phyloP scores from a whole-genome alignment of 73 alveolate genomes.

The Blepharisma japonicum region DNA sequence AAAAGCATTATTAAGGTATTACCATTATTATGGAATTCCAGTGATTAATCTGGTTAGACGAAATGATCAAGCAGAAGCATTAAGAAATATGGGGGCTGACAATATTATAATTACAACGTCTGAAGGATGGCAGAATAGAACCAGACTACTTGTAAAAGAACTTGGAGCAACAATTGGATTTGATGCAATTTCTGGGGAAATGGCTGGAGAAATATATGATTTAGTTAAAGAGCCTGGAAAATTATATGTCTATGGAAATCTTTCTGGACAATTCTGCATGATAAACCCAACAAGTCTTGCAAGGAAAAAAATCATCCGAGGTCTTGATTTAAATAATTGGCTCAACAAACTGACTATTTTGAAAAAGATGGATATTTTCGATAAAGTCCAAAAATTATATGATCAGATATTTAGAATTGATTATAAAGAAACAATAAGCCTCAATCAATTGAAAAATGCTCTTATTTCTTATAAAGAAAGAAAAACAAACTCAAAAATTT shows the following conservation, averaged over 20 bases:
- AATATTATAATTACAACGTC: constrained; percentile 53
- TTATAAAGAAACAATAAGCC: constrained; percentile 37
- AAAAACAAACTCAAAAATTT: constrained; percentile 42
- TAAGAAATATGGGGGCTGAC: constrained; percentile 55
- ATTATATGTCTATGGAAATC: constrained; percentile 50
- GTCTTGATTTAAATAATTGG: constrained; percentile 43
- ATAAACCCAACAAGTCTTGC: constrained; percentile 43
- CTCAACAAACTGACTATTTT: constrained; percentile 35
- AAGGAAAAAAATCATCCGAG: constrained; percentile 32
- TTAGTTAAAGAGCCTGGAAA: constrained; percentile 32
- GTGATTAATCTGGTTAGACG: constrained; percentile 70
- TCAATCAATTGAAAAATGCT: constrained; percentile 55
- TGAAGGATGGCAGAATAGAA: constrained; percentile 28
- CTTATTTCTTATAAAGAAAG: constrained; percentile 45
- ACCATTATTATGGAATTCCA: constrained; percentile 48
- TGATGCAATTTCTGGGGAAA: constrained; percentile 64
- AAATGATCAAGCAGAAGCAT: constrained; percentile 52
- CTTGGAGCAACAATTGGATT: constrained; percentile 44
- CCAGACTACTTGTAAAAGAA: constrained; percentile 33
- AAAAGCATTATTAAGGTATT: constrained; percentile 53
- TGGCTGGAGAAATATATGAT: constrained; percentile 41
- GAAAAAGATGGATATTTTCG: constrained; percentile 26
- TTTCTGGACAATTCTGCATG: constrained; percentile 35
- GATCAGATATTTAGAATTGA: constrained; percentile 33
- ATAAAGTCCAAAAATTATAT: constrained; percentile 34